A percentile compares a stretch with the other conserved stretches of the same genome.
Evolutionary conservation across 2,329 filamentous ascomycete genomes (phyloP).

Genomic region (Aspergillus spinulosporus): DNA sequence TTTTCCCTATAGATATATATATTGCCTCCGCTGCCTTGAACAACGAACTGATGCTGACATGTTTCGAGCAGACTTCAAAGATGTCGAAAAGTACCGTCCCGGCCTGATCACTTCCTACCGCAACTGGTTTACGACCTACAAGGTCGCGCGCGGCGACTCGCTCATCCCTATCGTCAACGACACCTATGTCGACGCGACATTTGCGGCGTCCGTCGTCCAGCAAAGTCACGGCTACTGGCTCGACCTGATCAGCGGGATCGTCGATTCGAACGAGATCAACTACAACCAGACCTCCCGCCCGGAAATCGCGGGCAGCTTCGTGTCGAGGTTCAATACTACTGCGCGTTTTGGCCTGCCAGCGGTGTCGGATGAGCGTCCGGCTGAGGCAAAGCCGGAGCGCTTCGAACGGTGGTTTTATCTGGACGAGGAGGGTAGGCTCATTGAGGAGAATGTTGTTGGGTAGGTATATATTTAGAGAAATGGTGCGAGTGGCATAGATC

Average conservation of each 20-base stretch:
- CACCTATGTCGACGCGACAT: conserved; percentile 2
- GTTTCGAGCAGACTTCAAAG: conserved; percentile 1
- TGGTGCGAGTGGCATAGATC: too few species aligned
- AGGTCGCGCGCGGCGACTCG: conserved; percentile 4
- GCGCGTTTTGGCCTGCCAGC: neutral
- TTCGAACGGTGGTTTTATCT: conserved; percentile 4
- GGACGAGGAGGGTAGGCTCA: neutral
- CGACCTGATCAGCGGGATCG: conserved; percentile 4
- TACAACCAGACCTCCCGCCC: conserved; percentile 9
- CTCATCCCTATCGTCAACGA: neutral
- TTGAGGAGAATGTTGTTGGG: conserved; percentile 4
- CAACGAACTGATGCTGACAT: too few species aligned
- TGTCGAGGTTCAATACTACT: neutral
- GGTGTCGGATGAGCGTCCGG: conserved; percentile 1
- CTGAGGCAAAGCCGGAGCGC: neutral
- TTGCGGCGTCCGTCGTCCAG: neutral
- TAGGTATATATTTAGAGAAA: too few species aligned
- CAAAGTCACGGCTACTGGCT: conserved; percentile 8
- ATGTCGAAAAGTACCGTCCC: conserved; percentile 6
- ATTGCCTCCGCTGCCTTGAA: too few species aligned
- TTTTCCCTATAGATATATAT: neutral
- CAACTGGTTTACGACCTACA: conserved; percentile 9
- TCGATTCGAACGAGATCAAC: conserved; percentile 5
- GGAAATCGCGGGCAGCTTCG: neutral
- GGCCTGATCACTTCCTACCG: conserved; percentile 1